Evolutionary conservation across 495 filamentous ascomycete genomes (phyloP).

Genomic region (Hypoxylon cercidicola): DNA sequence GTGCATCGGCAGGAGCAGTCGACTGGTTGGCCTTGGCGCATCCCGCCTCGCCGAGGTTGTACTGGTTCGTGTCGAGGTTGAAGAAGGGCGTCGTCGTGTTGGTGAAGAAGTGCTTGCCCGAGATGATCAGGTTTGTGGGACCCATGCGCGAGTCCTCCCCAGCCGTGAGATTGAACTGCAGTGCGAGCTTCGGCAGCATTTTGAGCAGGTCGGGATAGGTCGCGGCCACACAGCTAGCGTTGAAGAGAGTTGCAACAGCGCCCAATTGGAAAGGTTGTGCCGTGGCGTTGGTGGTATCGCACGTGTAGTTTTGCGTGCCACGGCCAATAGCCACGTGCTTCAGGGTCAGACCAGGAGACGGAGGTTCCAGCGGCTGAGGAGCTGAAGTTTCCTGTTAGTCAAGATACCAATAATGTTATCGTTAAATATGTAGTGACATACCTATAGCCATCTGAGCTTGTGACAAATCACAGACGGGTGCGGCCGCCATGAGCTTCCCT

Average conservation of each 20-base stretch:
- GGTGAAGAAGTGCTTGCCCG: constrained; percentile 85
- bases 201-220: constrained; percentile 70
- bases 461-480: constrained; percentile 63
- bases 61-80: constrained; percentile 66
- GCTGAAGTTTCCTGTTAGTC: constrained; percentile 46
- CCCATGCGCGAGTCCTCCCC: constrained; percentile 49
- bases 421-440: constrained; percentile 44
- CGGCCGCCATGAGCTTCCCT: constrained; percentile 46
- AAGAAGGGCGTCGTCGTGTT: constrained; percentile 78
- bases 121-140: constrained; percentile 67
- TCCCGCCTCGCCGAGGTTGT: constrained; percentile 69
- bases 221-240: constrained; percentile 81
- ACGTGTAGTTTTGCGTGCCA: constrained; percentile 94
- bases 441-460: constrained; percentile 57
- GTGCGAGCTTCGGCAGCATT: constrained; percentile 61
- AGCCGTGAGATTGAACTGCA: constrained; percentile 63
- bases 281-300: constrained; percentile 65
- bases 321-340: constrained; percentile 86
- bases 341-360: constrained; percentile 65
- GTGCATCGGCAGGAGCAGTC: constrained; percentile 67
- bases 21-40: constrained; percentile 65
- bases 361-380: constrained; percentile 63
- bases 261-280: constrained; percentile 72
- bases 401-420: not conserved
- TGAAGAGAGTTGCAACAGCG: constrained; percentile 87